Base-by-base conservation (phyloP, 192 early-diverging fungal genomes). In the Irineochytrium annulatum region DNA sequence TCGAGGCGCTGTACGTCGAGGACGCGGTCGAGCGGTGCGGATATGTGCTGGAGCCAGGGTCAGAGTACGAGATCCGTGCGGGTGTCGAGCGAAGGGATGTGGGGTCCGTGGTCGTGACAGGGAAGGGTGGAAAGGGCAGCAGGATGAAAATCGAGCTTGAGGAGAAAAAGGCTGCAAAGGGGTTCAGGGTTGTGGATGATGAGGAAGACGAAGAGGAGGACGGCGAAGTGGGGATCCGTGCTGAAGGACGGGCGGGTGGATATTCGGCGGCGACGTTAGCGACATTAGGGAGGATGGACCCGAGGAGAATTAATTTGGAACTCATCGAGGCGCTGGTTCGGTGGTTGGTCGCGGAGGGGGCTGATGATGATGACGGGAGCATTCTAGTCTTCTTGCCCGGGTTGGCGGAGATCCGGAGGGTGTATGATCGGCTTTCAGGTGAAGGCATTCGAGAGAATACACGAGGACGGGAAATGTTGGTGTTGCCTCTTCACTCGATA, bases 311-410 rank as follows among this genome's bases (percentile, higher is more conserved):
- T 55, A 84, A 83, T 32, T 78, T 78, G 34, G 85, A 86, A 17
- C 57, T 86, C 17, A 56, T 86, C 3, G 56, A 77, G 33, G 3
- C 45, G 1, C 45, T 85, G 5, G 43, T 86, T 1, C 63, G 70
- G 28, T 60, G 74, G 35, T 62, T 85, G 30, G 77, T 34, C 19
- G 45, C 24, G 43, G 43, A 59, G 55, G 39, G 29, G 0, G 46
- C 29, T 16, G 39, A 62, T 8, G 26, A n/a, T 16, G 60, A 44
- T 28, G 20, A 8, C 6, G 88, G 89, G 8, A 81, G 86, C 3
- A 77, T 91, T 8, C 62, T 92, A 2, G 75, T 91, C 48, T 91
- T 92, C 62, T 75, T 65, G 30, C 78, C 78, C 16, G 78, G 78
- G 19, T 13, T 86, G 64, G 76, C 71, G 8, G 88, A 90, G 62